Evolutionary conservation across 2,329 filamentous ascomycete species (phyloP).

Genomic region (Diaporthe helianthi): DNA sequence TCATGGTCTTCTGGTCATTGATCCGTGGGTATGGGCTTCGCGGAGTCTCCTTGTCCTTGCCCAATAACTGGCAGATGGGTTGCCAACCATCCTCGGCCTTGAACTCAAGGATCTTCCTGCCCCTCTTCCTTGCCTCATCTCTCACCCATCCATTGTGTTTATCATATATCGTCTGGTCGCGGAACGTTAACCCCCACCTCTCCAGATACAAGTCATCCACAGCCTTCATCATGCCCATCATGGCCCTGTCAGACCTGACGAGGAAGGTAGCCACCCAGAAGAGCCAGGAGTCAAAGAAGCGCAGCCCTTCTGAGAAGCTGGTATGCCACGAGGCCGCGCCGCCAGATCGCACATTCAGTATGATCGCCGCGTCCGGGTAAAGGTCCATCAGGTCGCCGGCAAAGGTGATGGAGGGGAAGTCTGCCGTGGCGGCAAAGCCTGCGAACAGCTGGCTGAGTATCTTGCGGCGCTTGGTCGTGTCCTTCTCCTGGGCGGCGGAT

Average conservation of each 20-base stretch:
- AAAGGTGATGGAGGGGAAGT: slow-evolving; percentile 45
- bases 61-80: slow-evolving; percentile 27
- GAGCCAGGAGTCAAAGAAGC: slow-evolving; percentile 32
- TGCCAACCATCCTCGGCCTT: slow-evolving; percentile 28
- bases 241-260: slow-evolving; percentile 29
- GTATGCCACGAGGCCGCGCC: slow-evolving; percentile 23
- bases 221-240: slow-evolving; percentile 33
- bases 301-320: slow-evolving; percentile 30
- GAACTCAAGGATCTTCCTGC: slow-evolving; percentile 28
- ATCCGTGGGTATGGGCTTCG: slow-evolving; percentile 22
- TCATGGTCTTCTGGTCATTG: slow-evolving; percentile 33
- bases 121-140: slow-evolving; percentile 28
- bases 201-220: slow-evolving; percentile 22
- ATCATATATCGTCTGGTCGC: slow-evolving; percentile 27
- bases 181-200: slow-evolving; percentile 30
- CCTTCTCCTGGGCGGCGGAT: slow-evolving; percentile 40
- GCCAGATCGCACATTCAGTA: slow-evolving; percentile 41
- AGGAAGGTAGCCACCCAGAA: slow-evolving; percentile 31
- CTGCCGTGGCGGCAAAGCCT: slow-evolving; percentile 40
- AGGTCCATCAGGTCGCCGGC: slow-evolving; percentile 48
- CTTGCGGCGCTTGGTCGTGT: slow-evolving; percentile 40
- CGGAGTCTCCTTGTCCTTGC: neutral
- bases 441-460: slow-evolving; percentile 43
- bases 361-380: slow-evolving; percentile 45
- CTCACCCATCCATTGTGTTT: slow-evolving; percentile 31